Conservation (phyloP, 2,329 filamentous ascomycete species). For the Arthroderma uncinatum region DNA sequence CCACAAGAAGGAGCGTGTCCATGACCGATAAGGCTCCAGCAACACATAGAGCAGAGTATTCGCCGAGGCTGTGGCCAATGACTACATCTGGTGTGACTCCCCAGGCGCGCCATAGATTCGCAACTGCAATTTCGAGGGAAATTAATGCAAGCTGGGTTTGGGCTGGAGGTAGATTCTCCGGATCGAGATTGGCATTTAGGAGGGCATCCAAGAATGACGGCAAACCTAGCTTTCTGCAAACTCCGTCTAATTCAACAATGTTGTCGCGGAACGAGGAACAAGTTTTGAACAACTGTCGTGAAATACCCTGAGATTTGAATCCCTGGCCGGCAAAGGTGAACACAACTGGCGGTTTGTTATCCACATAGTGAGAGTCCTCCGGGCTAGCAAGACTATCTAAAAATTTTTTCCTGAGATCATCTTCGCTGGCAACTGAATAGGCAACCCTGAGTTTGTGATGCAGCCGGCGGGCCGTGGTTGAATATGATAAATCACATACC, state of each 20-base stretch:
- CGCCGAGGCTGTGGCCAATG: constrained; percentile 15
- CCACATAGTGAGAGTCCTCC: no score
- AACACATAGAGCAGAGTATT: constrained; percentile 20
- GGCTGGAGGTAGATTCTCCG: constrained; percentile 16
- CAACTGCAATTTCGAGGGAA: constrained; percentile 35
- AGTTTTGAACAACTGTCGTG: neutral
- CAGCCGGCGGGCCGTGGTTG: constrained; percentile 51
- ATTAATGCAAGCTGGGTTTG: constrained; percentile 31
- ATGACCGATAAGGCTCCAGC: constrained; percentile 22
- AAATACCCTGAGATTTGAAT: constrained; percentile 13
- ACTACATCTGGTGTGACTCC: constrained; percentile 10
- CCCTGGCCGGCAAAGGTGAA: constrained; percentile 17
- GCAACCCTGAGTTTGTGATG: constrained; percentile 7
- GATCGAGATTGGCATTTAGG: neutral
- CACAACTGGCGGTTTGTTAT: no score
- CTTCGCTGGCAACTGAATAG: no score
- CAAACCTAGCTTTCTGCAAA: no score
- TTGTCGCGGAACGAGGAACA: no score
- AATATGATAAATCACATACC: constrained; percentile 50
- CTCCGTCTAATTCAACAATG: no score
- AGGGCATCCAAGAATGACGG: no score
- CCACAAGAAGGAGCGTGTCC: constrained; percentile 24
- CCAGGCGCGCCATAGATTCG: constrained; percentile 30
- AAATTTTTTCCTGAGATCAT: neutral
- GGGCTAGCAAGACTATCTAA: neutral